Base-by-base conservation (phyloP, 768 basidiomycete species). In the Tephrocybe sp. region DNA sequence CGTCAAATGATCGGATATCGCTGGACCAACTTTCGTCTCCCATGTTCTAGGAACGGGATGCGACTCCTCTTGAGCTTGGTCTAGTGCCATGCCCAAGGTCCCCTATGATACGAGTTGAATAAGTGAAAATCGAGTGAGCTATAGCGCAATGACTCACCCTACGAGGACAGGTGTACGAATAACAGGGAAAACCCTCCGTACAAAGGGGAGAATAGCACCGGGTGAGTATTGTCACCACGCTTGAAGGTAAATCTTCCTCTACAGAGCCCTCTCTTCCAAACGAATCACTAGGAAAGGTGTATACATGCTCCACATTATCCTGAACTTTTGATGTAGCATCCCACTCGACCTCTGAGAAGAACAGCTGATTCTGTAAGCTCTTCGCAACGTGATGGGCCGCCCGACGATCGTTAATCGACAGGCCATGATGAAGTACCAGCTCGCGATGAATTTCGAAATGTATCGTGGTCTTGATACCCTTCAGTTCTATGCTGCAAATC, bases 261-360 rank as follows among this genome's bases (percentile, higher is more conserved):
- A 77, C 72, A 1, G 74, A 69, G 53, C 86, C 85, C 1, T 82
- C 81, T 22, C 68, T 67, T 20, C 84, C 84, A 47, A 84, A 84
- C 34, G 79, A 75, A 54, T 95, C 92, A 53, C 92, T 92, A 62
- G 91, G 72, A 66, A 97, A 96, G 77, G 87, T 89, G 70, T 89
- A 97, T 5, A 97, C 92, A 55, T 94, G 90, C 61, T 94, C 93
- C 3, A 93, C 87, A 3, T 88, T 85, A 62, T 95, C 93, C 52
- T 88, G 82, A 47, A 97, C 1, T 84, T 75, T 16, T 85, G 82
- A 39, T 85, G 13, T 34, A 10, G 32, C 84, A 20, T 89, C 92
- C 91, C 94, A 96, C 63, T 98, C 94, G 6, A 98, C 94, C 64
- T 98, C 96, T 63, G 92, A 91, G 68, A 97, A 94, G 75, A 93